Evolutionary conservation across 495 filamentous ascomycete genomes (phyloP).

Genomic region (Penicillium soppii): DNA sequence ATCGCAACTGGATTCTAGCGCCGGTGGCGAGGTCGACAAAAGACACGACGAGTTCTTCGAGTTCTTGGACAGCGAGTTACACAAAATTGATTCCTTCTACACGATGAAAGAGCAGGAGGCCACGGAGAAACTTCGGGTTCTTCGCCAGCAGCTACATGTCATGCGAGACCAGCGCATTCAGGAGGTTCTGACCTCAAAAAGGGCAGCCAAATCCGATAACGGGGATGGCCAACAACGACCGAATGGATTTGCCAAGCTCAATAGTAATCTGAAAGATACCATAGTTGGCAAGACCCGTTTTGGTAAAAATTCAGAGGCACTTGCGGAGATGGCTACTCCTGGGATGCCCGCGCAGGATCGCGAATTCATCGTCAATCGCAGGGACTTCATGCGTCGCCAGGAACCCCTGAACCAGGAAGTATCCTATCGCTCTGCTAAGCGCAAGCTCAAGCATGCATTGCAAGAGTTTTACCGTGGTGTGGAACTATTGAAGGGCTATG

Average conservation of each 20-base stretch:
- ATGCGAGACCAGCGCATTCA: conserved; percentile 78
- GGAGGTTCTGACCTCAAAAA: conserved; percentile 53
- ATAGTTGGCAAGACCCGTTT: conserved; percentile 38
- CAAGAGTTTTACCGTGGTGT: conserved; percentile 91
- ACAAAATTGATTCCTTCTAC: conserved; percentile 86
- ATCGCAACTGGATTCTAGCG: conserved; percentile 37
- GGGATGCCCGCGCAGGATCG: conserved; percentile 29
- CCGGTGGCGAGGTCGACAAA: conserved; percentile 48
- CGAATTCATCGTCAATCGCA: conserved; percentile 36
- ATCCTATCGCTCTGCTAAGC: conserved; percentile 79
- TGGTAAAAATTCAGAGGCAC: conserved; percentile 57
- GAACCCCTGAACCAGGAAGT: conserved; percentile 54
- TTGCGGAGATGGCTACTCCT: conserved; percentile 53
- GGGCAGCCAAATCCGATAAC: background rate
- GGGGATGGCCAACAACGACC: conserved; percentile 10
- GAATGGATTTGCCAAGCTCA: conserved; percentile 27
- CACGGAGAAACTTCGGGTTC: conserved; percentile 60
- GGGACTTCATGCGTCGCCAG: conserved; percentile 65
- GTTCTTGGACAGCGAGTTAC: conserved; percentile 76
- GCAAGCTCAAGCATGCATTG: conserved; percentile 84
- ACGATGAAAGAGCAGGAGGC: conserved; percentile 78
- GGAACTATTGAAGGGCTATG: conserved; percentile 88
- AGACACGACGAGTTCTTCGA: conserved; percentile 74
- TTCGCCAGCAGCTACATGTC: conserved; percentile 79
- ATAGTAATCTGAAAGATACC: conserved; percentile 25